Percentiles rank a stretch among this genome's conserved stretches.
Conservation (phyloP, 176 grass and related monocot genomes). For the Oryza australiensis region DNA sequence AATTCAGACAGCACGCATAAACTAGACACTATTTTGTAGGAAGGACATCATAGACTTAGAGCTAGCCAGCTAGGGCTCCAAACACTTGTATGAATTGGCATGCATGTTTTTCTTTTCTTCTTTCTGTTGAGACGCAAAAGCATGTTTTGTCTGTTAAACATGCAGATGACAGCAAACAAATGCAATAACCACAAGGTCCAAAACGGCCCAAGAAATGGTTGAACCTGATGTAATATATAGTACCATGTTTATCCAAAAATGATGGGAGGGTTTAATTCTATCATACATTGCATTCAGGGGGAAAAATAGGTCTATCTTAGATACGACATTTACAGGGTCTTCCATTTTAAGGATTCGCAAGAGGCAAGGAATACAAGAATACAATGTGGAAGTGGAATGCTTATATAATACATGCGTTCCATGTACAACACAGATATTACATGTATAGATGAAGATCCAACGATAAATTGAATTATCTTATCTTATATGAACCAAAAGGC, state of each 20-base stretch:
- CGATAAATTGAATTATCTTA: constrained; percentile 27
- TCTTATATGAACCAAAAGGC: background rate
- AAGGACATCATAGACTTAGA: too few species aligned
- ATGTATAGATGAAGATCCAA: constrained; percentile 30
- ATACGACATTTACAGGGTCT: constrained; percentile 16
- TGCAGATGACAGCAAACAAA: background rate
- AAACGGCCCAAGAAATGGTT: background rate
- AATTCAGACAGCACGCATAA: background rate
- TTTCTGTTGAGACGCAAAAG: background rate
- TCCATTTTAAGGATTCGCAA: background rate
- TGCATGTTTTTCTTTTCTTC: background rate
- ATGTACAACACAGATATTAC: background rate
- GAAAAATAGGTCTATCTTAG: background rate
- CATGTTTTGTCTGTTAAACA: background rate
- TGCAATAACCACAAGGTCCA: background rate
- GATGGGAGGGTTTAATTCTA: background rate
- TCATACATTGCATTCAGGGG: background rate
- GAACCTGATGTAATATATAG: background rate
- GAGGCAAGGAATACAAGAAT: constrained; percentile 8
- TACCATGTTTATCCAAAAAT: background rate
- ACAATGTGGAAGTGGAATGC: constrained; percentile 11
- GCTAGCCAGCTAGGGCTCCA: too few species aligned
- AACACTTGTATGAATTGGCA: background rate
- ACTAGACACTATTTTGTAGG: background rate
- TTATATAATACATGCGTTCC: constrained; percentile 27